Conservation (phyloP, 345 rosid genomes). For the Hibiscus syriacus region DNA sequence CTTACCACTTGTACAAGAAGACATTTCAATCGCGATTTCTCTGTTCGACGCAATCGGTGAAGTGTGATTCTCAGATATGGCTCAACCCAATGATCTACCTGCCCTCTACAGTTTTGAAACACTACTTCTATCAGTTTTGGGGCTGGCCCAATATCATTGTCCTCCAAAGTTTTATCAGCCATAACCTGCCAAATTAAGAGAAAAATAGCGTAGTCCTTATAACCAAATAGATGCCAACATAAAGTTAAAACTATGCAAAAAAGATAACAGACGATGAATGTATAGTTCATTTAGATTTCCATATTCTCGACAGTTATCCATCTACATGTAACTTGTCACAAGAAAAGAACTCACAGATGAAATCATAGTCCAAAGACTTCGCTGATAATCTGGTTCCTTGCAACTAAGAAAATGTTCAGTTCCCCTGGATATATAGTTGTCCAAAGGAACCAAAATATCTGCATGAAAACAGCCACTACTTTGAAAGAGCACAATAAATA, state of each 20-base stretch:
- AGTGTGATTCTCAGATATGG: constrained; percentile 82
- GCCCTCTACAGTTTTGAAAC: no score
- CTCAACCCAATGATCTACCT: constrained; percentile 96
- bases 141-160: no score
- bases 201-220: neutral
- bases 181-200: constrained; percentile 42
- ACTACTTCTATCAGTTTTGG: no score
- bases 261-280: neutral
- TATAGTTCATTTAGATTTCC: neutral
- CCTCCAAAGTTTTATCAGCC: no score
- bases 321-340: neutral
- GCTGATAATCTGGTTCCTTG: constrained; percentile 74
- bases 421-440: no score
- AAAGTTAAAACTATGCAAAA: neutral
- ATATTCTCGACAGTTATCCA: neutral
- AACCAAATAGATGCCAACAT: neutral
- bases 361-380: constrained; percentile 86
- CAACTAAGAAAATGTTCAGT: constrained; percentile 44
- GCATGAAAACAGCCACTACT: constrained; percentile 13
- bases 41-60: constrained; percentile 69
- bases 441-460: no score
- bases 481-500: neutral
- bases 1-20: no score
- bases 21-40: constrained; percentile 74
- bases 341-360: constrained; percentile 63